These are phyloP conservation scores for Hypoxylon crocopeplum DNA, from an alignment of 495 filamentous ascomycete genomes.

Conservation along the genomic window DNA sequence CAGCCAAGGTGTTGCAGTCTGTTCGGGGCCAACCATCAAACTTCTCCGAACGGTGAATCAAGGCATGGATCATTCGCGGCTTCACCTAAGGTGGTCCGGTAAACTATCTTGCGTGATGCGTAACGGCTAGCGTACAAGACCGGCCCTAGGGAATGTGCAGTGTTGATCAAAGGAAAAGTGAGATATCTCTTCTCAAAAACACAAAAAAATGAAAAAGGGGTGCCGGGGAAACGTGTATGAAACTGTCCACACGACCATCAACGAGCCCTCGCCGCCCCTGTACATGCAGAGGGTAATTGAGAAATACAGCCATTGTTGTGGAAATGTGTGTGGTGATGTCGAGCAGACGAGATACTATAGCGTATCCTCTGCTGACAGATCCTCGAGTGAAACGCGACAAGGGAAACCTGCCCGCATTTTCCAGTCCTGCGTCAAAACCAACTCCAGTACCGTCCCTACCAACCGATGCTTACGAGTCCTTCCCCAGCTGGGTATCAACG, in stretches of 20 bases:
- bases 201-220: slow-evolving; percentile 40
- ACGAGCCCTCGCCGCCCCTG: slow-evolving; percentile 38
- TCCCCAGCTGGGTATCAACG: slow-evolving; percentile 41
- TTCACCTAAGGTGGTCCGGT: slow-evolving; percentile 17
- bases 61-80: slow-evolving; percentile 33
- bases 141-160: slow-evolving; percentile 22
- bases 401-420: slow-evolving; percentile 40
- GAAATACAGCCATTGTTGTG: slow-evolving; percentile 36
- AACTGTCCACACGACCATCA: slow-evolving; percentile 41
- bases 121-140: slow-evolving; percentile 27
- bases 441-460: slow-evolving; percentile 35
- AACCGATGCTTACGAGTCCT: slow-evolving; percentile 39
- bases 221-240: slow-evolving; percentile 44
- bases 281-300: slow-evolving; percentile 34
- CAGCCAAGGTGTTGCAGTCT: slow-evolving; percentile 27
- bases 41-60: slow-evolving; percentile 21
- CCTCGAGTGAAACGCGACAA: slow-evolving; percentile 36
- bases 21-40: slow-evolving; percentile 14
- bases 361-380: slow-evolving; percentile 37
- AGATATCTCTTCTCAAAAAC: slow-evolving; percentile 41
- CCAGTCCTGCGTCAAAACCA: slow-evolving; percentile 37
- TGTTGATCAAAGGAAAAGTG: slow-evolving; percentile 43
- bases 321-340: slow-evolving; percentile 37
- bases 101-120: slow-evolving; percentile 25
- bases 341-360: slow-evolving; percentile 36